phyloP scores from a whole-genome alignment of 2,329 filamentous ascomycete species.

The Penicillium sp. region DNA sequence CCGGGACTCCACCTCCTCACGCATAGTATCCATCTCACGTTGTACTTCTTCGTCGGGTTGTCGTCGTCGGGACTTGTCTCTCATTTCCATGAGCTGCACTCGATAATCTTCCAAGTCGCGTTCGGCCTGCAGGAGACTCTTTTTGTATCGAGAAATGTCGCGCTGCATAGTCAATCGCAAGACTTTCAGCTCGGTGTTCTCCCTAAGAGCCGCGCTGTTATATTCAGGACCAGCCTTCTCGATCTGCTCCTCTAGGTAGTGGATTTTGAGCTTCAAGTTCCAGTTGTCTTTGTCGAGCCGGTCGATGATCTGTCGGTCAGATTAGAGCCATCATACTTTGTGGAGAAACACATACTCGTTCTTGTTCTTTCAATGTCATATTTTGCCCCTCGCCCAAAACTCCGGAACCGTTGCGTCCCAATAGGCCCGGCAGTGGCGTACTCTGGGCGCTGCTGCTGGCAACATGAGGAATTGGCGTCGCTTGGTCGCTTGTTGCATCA shows the following conservation, averaged over 20 bases:
- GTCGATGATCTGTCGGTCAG: slow-evolving; percentile 64
- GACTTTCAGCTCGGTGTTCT: slow-evolving; percentile 95
- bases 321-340: not conserved
- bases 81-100: slow-evolving; percentile 75
- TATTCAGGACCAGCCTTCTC: slow-evolving; percentile 84
- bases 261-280: slow-evolving; percentile 91
- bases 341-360: slow-evolving; percentile 59
- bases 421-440: slow-evolving; percentile 73
- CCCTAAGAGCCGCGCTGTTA: slow-evolving; percentile 82
- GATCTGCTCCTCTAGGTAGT: slow-evolving; percentile 89
- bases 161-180: slow-evolving; percentile 85
- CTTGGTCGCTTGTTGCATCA: slow-evolving; percentile 63
- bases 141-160: slow-evolving; percentile 82
- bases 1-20: slow-evolving; percentile 50
- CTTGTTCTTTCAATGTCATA: slow-evolving; percentile 85
- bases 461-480: slow-evolving; percentile 72
- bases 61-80: slow-evolving; percentile 75
- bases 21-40: slow-evolving; percentile 55
- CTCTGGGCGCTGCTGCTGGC: slow-evolving; percentile 77
- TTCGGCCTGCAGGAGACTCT: slow-evolving; percentile 77
- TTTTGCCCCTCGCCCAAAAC: slow-evolving; percentile 77
- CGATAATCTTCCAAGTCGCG: slow-evolving; percentile 81
- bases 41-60: slow-evolving; percentile 69
- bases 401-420: slow-evolving; percentile 62
- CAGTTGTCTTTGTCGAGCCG: slow-evolving; percentile 99